These are phyloP conservation scores for Pelargonium australe DNA, from an alignment of 441 rosid species.

Conservation along the genomic window DNA sequence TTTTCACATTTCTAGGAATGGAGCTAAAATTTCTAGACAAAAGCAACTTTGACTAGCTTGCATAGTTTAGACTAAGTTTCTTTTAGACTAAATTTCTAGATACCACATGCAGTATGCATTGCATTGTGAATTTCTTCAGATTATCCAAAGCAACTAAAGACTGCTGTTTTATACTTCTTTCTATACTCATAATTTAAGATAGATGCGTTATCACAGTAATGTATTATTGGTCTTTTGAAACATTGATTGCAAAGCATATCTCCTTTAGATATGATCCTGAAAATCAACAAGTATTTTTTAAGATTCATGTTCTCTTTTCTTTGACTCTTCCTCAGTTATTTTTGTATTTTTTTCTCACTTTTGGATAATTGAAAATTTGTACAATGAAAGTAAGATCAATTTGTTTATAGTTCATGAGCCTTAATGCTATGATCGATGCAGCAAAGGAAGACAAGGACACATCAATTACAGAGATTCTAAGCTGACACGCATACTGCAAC, in stretches of 20 bases:
- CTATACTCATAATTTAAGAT: neutral
- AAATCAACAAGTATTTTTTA: neutral
- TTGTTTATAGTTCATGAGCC: neutral
- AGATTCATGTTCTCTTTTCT: neutral
- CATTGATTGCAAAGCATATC: neutral
- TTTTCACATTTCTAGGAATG: no score
- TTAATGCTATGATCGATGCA: conserved; percentile 32
- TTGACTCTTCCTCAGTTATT: neutral
- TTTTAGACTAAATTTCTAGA: no score
- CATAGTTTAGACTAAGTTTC: neutral
- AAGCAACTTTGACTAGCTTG: no score
- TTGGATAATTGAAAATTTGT: neutral
- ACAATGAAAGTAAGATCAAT: neutral
- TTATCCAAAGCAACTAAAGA: neutral
- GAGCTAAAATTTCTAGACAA: no score
- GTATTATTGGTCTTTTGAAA: neutral
- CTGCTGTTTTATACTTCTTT: neutral
- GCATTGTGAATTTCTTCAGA: neutral
- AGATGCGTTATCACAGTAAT: neutral
- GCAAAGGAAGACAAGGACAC: conserved; percentile 78
- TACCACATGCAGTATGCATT: neutral
- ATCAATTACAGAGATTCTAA: conserved; percentile 88
- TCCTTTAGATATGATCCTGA: conserved; percentile 1
- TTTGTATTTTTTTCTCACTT: neutral
- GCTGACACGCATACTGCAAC: conserved; percentile 83